phyloP scores from a whole-genome alignment of 2,329 filamentous ascomycete species.

The Berkeleyomyces rouxiae region DNA sequence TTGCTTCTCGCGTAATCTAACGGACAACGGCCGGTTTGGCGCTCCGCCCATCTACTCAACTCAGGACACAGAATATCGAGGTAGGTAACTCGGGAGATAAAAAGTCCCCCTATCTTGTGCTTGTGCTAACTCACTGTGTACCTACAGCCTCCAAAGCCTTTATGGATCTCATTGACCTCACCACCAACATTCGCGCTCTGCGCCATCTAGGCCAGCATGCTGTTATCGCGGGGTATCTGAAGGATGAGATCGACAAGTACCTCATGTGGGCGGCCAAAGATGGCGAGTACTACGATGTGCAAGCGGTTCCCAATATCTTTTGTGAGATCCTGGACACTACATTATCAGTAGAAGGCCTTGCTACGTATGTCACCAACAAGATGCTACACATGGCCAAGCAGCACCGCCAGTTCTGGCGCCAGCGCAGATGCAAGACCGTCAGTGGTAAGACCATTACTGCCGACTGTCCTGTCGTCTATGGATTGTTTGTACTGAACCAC shows the following conservation, averaged over 20 bases:
- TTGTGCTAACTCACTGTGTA: background rate
- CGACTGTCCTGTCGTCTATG: constrained; percentile 26
- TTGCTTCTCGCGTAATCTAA: constrained; percentile 19
- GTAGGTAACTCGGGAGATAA: constrained; percentile 16
- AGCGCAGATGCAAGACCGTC: background rate
- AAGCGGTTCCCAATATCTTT: constrained; percentile 25
- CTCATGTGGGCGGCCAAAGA: constrained; percentile 28
- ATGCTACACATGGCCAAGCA: constrained; percentile 23
- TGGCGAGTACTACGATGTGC: constrained; percentile 22
- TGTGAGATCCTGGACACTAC: constrained; percentile 22
- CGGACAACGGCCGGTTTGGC: constrained; percentile 17
- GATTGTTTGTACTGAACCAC: constrained; percentile 26
- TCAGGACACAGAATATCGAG: constrained; percentile 22
- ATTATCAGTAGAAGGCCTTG: constrained; percentile 19
- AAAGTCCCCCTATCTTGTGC: background rate
- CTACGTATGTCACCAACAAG: constrained; percentile 21
- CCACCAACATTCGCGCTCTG: constrained; percentile 20
- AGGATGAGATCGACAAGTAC: constrained; percentile 22
- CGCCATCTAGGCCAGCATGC: constrained; percentile 22
- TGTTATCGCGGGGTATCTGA: constrained; percentile 21
- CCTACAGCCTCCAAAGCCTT: constrained; percentile 25
- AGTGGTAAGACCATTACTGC: constrained; percentile 11
- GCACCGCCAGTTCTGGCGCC: constrained; percentile 24
- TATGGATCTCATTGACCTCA: constrained; percentile 25
- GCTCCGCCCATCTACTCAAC: constrained; percentile 25